Conservation (phyloP, 257 asterid species). For the Coffea eugenioides region DNA sequence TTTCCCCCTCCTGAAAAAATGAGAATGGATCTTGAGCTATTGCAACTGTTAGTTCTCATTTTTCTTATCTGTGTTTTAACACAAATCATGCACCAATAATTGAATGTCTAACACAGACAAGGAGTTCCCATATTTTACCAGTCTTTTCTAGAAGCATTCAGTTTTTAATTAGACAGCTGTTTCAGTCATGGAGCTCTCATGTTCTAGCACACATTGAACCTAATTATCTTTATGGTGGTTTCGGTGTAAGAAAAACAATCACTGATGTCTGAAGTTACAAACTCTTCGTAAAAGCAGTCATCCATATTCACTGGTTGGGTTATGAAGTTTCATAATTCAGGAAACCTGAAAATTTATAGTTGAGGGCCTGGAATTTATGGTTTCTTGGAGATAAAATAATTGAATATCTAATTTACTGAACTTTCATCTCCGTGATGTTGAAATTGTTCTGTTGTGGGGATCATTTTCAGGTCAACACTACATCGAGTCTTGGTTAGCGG, state of each 20-base stretch:
- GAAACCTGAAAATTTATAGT: background rate
- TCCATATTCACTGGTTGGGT: background rate
- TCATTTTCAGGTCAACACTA: constrained; percentile 78
- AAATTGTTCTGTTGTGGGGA: too few species aligned
- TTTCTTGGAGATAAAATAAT: background rate
- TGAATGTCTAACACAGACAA: background rate
- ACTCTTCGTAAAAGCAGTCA: background rate
- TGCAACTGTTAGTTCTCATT: background rate
- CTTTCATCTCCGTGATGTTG: too few species aligned
- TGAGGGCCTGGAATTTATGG: background rate
- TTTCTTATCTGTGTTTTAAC: background rate
- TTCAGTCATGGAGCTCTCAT: background rate
- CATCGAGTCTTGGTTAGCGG: constrained; percentile 85
- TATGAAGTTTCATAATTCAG: background rate
- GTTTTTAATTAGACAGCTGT: background rate
- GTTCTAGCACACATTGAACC: too few species aligned
- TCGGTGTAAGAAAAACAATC: background rate
- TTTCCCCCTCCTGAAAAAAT: too few species aligned
- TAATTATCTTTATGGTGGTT: background rate
- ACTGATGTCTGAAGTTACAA: background rate
- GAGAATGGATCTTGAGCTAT: background rate
- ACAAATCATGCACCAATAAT: background rate
- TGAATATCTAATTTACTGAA: background rate
- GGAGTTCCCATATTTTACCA: background rate
- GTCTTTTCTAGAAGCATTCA: background rate